Base-by-base conservation (phyloP, 495 filamentous ascomycete genomes). In the Paragyromitra xinjiangensis region DNA sequence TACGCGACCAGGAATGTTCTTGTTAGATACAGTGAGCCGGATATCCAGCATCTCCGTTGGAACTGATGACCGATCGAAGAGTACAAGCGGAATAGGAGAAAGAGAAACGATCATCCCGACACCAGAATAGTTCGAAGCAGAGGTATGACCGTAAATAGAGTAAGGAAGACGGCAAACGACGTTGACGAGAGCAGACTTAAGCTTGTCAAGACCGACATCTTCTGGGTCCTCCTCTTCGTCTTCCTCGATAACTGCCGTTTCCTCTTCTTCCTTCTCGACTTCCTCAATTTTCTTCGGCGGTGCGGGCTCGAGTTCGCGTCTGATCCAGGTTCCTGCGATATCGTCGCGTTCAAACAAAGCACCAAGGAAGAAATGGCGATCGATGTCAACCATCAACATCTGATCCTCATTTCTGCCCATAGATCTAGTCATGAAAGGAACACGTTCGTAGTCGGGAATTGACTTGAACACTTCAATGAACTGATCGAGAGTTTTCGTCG, bases 11-110 rank as follows among this genome's bases (percentile, higher is more conserved):
- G 81, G 81, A 22, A 82, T 82, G 29, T 77, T 78, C 64, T 82
- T 83, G 59, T 83, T 83, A 4, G 76, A 81, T 11, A 83, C 69
- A 8, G 81, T 83, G 16, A 83, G 78, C 29, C 81, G 81, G 50
- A 83, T 83, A 80, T 83, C 81, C 14, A 83, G 68, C 81, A 83
- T 83, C 51, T 83, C 81, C 19, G 81, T 78, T 22, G 81, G 81
- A 45, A 83, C 75, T 14, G 81, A 79, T 24, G 81, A 78, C 44
- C 81, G 62, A 62, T 83, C 81, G 55, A 83, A 83, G 5, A 82
- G 70, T 3, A 83, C 79, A 55, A 83, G 78, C 1, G 81, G 81
- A 11, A 83, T 79, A 6, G 81, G 81, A 56, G 81, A 77, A 24
- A 81, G 69, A 9, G 81, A 71, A 19, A 83, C 81, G 55, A 83